Evolutionary conservation across 1,284 basidiomycete species (phyloP), one percentile per base, ranked within the genome.

Genomic region (Omphalotus olearius): DNA sequence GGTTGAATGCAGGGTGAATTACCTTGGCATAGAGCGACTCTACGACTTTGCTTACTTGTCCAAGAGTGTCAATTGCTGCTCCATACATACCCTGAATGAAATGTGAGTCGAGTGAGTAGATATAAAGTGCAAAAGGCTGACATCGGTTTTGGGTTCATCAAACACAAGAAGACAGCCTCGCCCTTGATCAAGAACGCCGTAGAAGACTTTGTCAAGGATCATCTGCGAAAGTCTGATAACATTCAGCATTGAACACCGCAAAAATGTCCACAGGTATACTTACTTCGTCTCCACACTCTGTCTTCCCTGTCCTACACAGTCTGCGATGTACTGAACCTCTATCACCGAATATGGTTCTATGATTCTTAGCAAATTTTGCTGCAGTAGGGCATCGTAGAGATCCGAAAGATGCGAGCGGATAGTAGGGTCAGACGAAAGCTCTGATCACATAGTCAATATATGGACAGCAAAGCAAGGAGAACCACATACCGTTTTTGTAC

Each of bases 251-350:
- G 1, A 35, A 14, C 25, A 42, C 40, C 26, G 37, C 17, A 10
- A n/a, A 23, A 37, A 49, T n/a, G n/a, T 37, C 50, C 25, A 25
- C 9, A 40, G 5, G 9, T 33, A 16, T 2, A 73, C 87, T 59
- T 57, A 93, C 93, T 98, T 99, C 18, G 87, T 81, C 71, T 99
- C 97, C 5, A 99, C 93, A n/a, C 86, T 88, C 62, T 93, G 86
- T 39, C 91, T 73, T 11, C 90, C 91, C 70, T 98, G 94, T 1
- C 90, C 88, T 9, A 99, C 96, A 56, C 85, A 76, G 65, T 91
- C 80, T 2, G 95, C 93, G 11, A 99, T 87, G 64, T 94, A 87
- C 40, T 85, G 83, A 26, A 99, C 80, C 70, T 99, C 94, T 16
- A 99, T 90, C 6, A 91, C 79, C 14, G 87, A 91, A 68, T 97